These are phyloP conservation scores for Patellifolia procumbens DNA, from an alignment of 179 eudicot genomes.

Conservation along the genomic window DNA sequence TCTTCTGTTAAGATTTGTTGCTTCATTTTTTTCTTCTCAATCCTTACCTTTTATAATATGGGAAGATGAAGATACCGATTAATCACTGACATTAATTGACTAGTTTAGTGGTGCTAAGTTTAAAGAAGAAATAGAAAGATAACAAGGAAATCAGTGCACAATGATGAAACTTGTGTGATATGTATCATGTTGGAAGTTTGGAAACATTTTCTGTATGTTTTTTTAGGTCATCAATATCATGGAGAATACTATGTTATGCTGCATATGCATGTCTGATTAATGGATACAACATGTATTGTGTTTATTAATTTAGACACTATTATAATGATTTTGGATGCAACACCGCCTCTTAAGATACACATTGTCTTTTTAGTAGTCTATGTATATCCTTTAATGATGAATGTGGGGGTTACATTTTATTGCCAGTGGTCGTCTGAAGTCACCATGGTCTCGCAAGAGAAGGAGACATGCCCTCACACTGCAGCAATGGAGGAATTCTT, in stretches of 20 bases:
- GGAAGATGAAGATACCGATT: background rate
- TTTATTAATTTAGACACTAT: background rate
- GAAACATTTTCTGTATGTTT: background rate
- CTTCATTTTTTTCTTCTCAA: background rate
- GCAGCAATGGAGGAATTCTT: conserved; percentile 73
- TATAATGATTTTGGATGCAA: background rate
- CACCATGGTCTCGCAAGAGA: conserved; percentile 95
- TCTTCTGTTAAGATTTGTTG: background rate
- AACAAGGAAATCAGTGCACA: background rate
- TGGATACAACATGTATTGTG: background rate
- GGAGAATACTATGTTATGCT: conserved; percentile 10
- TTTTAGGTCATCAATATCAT: background rate
- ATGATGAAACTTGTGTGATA: background rate
- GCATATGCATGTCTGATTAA: background rate
- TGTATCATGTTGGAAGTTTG: background rate
- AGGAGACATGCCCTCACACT: conserved; percentile 72
- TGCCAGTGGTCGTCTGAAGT: conserved; percentile 81
- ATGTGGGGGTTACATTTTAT: background rate
- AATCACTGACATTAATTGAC: background rate
- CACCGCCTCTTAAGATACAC: background rate
- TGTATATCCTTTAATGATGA: background rate
- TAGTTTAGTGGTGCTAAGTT: background rate
- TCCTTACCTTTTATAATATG: background rate
- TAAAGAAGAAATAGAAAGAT: background rate
- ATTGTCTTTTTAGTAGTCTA: background rate